phyloP scores from a whole-genome alignment of 176 grass and related monocot genomes.

The Aegilops umbellulata region DNA sequence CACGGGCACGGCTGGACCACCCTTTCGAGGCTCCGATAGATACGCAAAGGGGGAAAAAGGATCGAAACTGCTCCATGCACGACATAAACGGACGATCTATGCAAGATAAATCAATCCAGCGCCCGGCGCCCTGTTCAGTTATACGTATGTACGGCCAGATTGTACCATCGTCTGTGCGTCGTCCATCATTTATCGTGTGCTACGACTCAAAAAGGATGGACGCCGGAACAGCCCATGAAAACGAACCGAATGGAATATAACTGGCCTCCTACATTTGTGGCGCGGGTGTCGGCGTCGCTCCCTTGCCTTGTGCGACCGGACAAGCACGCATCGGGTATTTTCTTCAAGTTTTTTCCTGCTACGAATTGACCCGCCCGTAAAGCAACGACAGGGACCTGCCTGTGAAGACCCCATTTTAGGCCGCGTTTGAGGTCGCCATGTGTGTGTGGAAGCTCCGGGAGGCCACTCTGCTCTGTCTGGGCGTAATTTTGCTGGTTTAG shows the following conservation, averaged over 20 bases:
- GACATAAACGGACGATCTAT: too few relatives aligned
- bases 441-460: neutral
- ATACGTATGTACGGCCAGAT: too few relatives aligned
- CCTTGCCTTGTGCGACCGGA: neutral
- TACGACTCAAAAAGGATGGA: neutral
- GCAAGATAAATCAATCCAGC: too few relatives aligned
- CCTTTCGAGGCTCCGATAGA: neutral
- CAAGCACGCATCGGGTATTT: neutral
- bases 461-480: neutral
- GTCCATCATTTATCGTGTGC: too few relatives aligned
- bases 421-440: neutral
- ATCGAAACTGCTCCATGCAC: too few relatives aligned
- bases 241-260: neutral
- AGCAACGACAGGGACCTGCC: neutral
- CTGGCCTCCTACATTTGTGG: neutral
- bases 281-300: neutral
- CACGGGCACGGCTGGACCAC: neutral
- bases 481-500: neutral
- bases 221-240: neutral
- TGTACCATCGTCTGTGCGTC: too few relatives aligned
- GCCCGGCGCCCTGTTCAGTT: too few relatives aligned
- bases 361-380: neutral
- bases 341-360: neutral
- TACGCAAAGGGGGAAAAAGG: neutral
- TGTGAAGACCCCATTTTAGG: neutral